Evolutionary conservation across 805 yeast species (phyloP).

Genomic region (Wickerhamomyces queroliae): DNA sequence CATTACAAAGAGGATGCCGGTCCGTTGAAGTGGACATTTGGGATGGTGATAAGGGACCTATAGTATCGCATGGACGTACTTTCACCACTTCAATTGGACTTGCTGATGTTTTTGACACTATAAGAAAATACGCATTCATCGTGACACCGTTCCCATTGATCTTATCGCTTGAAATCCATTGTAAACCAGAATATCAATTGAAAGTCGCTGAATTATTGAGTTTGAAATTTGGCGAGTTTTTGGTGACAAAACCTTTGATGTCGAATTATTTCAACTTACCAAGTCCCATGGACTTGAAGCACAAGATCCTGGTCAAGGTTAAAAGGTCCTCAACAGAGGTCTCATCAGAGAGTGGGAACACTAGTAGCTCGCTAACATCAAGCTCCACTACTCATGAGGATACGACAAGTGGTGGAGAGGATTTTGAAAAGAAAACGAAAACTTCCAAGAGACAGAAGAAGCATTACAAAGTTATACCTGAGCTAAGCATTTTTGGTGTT

Average conservation of each 20-base stretch:
- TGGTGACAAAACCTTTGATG: conserved; percentile 29
- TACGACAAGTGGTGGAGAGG: conserved; percentile 37
- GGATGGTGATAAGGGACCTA: conserved; percentile 81
- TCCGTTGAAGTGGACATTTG: conserved; percentile 95
- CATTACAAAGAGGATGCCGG: conserved; percentile 86
- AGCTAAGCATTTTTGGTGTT: conserved; percentile 57
- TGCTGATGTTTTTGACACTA: conserved; percentile 60
- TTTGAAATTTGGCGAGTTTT: conserved; percentile 51
- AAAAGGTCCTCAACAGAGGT: conserved; percentile 42
- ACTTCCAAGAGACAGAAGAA: conserved; percentile 9
- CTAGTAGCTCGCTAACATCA: conserved; percentile 19
- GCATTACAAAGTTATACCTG: conserved; percentile 27
- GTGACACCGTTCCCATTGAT: conserved; percentile 82
- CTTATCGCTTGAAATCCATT: conserved; percentile 79
- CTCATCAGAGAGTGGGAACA: conserved; percentile 12
- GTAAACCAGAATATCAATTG: conserved; percentile 63
- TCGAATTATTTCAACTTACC: conserved; percentile 41
- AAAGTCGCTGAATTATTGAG: conserved; percentile 47
- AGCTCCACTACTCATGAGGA: conserved; percentile 28
- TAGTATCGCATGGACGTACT: conserved; percentile 86
- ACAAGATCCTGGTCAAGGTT: conserved; percentile 71
- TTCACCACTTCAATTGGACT: conserved; percentile 73
- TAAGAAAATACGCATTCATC: conserved; percentile 85
- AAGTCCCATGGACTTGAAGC: conserved; percentile 66
- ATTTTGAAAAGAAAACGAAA: neutral